Conservation (phyloP, 495 filamentous ascomycete genomes). For the Penicillium egyptiacum region DNA sequence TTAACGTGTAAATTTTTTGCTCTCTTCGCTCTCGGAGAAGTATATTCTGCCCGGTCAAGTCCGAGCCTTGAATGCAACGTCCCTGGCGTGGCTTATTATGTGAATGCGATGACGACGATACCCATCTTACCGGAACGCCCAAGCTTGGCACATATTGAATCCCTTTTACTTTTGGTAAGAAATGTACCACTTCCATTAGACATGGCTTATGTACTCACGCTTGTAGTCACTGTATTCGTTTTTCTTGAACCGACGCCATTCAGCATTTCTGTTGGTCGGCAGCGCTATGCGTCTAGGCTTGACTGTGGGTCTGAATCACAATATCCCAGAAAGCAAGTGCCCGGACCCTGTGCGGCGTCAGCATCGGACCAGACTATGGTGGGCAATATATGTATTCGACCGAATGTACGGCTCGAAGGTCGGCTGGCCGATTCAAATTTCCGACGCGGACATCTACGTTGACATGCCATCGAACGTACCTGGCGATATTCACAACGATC, state of each 20-base stretch:
- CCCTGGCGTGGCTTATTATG: conserved; percentile 34
- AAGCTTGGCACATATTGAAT: conserved; percentile 29
- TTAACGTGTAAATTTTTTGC: conserved; percentile 34
- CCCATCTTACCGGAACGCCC: conserved; percentile 34
- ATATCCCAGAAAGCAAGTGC: conserved; percentile 33
- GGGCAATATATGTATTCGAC: conserved; percentile 38
- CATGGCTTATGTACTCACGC: conserved; percentile 2
- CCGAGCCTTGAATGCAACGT: conserved; percentile 20
- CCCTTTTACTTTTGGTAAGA: conserved; percentile 26
- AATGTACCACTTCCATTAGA: background rate
- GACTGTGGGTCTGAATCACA: conserved; percentile 35
- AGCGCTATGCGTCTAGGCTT: conserved; percentile 31
- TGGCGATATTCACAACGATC: conserved; percentile 17
- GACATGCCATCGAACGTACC: conserved; percentile 28
- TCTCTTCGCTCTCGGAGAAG: conserved; percentile 35
- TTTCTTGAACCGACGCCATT: conserved; percentile 36
- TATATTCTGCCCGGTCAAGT: conserved; percentile 27
- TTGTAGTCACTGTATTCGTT: conserved; percentile 33
- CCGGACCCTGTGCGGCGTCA: conserved; percentile 27
- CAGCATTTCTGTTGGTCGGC: conserved; percentile 31
- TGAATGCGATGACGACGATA: conserved; percentile 32
- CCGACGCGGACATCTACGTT: conserved; percentile 36
- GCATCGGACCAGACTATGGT: conserved; percentile 35
- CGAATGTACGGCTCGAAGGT: conserved; percentile 35
- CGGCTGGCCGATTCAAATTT: conserved; percentile 32